phyloP scores from a whole-genome alignment of 768 basidiomycete species.

The Amanita pallidorosea region DNA sequence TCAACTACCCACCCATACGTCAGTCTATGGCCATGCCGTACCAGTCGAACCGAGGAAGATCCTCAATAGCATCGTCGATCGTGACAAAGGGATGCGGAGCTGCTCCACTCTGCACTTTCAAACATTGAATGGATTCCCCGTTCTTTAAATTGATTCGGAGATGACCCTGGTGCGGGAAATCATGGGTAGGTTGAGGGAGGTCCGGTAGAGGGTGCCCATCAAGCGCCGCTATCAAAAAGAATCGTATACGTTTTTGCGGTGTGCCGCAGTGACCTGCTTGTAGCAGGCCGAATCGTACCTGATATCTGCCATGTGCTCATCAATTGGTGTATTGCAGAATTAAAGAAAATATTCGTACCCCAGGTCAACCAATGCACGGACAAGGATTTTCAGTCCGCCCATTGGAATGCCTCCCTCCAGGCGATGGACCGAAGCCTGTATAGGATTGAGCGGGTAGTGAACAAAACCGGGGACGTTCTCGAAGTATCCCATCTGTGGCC shows the following conservation, averaged over 20 bases:
- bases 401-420: conserved; percentile 55
- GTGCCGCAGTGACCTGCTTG: conserved; percentile 49
- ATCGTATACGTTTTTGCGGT: conserved; percentile 43
- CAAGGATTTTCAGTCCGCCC: conserved; percentile 64
- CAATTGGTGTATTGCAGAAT: background rate
- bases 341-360: conserved; percentile 31
- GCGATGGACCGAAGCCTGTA: conserved; percentile 28
- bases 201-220: conserved; percentile 32
- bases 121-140: conserved; percentile 27
- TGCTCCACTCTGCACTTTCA: conserved; percentile 35
- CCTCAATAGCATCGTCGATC: conserved; percentile 64
- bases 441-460: conserved; percentile 27
- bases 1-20: background rate
- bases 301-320: conserved; percentile 28
- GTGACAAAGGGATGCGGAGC: conserved; percentile 49
- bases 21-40: conserved; percentile 16
- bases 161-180: conserved; percentile 29
- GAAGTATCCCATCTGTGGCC: conserved; percentile 31
- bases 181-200: conserved; percentile 46
- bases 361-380: conserved; percentile 53
- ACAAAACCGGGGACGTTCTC: conserved; percentile 49
- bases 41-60: conserved; percentile 71
- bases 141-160: conserved; percentile 44
- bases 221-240: conserved; percentile 41
- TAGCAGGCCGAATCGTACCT: conserved; percentile 36